Conservation (phyloP, 2,329 filamentous ascomycete species). For the Aspergillus pseudoglaucus region DNA sequence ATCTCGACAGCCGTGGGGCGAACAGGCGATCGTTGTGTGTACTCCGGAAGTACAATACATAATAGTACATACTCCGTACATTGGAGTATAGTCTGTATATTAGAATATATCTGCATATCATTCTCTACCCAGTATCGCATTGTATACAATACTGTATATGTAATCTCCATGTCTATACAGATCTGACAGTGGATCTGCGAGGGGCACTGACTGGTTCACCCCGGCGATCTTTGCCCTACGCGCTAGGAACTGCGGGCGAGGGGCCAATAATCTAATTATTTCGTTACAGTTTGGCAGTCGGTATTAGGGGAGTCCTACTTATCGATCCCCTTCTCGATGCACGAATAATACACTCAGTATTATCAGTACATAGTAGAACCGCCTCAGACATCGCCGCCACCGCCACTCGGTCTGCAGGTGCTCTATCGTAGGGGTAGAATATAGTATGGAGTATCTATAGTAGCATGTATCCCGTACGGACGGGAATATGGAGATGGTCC, state of each 20-base stretch:
- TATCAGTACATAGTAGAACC: not conserved
- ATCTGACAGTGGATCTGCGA: not conserved
- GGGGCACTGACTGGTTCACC: not conserved
- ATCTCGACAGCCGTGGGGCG: not conserved
- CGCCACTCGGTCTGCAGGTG: not conserved
- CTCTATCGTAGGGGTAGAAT: no score
- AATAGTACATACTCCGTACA: not conserved
- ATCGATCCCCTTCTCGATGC: not conserved
- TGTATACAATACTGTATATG: not conserved
- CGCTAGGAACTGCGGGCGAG: not conserved
- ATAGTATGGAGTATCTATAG: not conserved
- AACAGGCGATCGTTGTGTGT: not conserved
- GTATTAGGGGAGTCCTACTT: not conserved
- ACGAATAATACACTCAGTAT: not conserved
- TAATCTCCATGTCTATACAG: not conserved
- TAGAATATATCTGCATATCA: no score
- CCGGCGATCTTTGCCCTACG: not conserved
- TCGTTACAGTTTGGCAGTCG: not conserved
- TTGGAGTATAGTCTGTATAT: not conserved
- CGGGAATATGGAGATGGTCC: not conserved
- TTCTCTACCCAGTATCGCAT: not conserved
- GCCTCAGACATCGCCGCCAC: not conserved
- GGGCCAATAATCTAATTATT: not conserved
- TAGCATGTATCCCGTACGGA: no score
- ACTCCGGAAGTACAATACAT: no score